Evolutionary conservation across 345 rosid species (phyloP), one percentile per base, ranked within the genome.

Genomic region (Geranium brycei): DNA sequence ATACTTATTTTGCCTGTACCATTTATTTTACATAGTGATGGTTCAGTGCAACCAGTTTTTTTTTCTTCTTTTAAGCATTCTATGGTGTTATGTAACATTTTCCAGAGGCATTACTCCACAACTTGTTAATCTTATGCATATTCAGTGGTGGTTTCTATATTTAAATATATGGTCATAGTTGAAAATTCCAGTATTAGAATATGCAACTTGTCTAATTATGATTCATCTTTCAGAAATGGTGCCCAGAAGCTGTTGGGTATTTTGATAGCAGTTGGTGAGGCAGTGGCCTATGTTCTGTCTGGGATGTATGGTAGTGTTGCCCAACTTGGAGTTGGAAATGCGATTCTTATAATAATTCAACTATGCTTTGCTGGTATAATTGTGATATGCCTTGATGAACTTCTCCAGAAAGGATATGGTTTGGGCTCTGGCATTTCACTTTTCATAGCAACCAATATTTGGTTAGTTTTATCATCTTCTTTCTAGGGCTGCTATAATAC

Each of bases 251-350:
- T 62, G 64, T 18, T 62, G 18, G 64, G 19, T 41, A 62, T 62
- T 47, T 6, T 62, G 13, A 62, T 62, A 12, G 64, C 64, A 13
- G 17, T 62, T 35, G 64, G 64, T 62, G 64, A 35, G 64, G 64
- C 64, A 35, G 64, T 62, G 8, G 31, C 66, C 14, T 64, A 51
- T 41, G 58, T 64, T 51, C 40, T 64, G 4, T 64, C 67, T 3
- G 64, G 64, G 64, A 35, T 62, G 64, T 62, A 62, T 16, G 64
- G 64, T 4, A 62, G 55, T 35, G 64, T 62, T n/a, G 55, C 15
- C 18, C 64, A 62, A 41, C 64, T 64, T 51, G 67, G 67, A 23
- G 67, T 31, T 51, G 67, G 67, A 6, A 64, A 64, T 64, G 67
- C 67, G 47, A 64, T 64, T 19, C 67, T 53, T 58, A 51, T 64